A percentile compares a stretch with the other conserved stretches of the same genome.
Conservation (phyloP, 2,329 filamentous ascomycete genomes). For the Trichoderma sp. region DNA sequence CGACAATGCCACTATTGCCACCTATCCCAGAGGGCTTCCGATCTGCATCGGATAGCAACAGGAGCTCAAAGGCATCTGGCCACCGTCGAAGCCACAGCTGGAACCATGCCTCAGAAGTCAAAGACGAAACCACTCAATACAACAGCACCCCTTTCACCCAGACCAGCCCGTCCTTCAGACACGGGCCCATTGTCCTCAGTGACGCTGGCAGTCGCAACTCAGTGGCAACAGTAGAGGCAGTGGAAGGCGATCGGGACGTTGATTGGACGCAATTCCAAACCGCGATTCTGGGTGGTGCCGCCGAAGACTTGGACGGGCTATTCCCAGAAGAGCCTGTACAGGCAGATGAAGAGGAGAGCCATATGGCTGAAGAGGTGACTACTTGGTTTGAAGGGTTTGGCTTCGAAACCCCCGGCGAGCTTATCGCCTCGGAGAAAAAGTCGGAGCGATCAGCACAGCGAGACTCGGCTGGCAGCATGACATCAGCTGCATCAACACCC, state of each 20-base stretch:
- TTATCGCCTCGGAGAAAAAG: slow-evolving; percentile 32
- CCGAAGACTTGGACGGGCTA: slow-evolving; percentile 40
- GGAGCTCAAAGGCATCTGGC: slow-evolving; percentile 11
- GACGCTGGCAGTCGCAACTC: slow-evolving; percentile 37
- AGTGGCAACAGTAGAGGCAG: neutral
- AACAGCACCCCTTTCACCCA: slow-evolving; percentile 49
- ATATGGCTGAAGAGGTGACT: slow-evolving; percentile 41
- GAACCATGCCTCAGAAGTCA: slow-evolving; percentile 30
- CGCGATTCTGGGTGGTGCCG: slow-evolving; percentile 58
- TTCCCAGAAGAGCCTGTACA: slow-evolving; percentile 26
- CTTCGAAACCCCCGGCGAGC: slow-evolving; percentile 42
- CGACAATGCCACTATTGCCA: slow-evolving; percentile 22
- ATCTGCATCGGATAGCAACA: slow-evolving; percentile 19
- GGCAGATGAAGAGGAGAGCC: slow-evolving; percentile 42
- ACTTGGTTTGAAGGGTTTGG: slow-evolving; percentile 53
- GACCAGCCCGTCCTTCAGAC: slow-evolving; percentile 48
- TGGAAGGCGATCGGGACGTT: slow-evolving; percentile 46
- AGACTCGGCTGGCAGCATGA: slow-evolving; percentile 20
- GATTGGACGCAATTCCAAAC: slow-evolving; percentile 67
- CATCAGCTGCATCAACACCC: slow-evolving; percentile 26
- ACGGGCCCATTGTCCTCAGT: slow-evolving; percentile 54
- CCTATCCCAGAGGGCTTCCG: slow-evolving; percentile 28
- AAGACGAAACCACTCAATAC: slow-evolving; percentile 47
- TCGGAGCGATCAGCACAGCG: slow-evolving; percentile 26
- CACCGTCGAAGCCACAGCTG: slow-evolving; percentile 20